Base-by-base conservation (phyloP, 495 filamentous ascomycete genomes). In the Hypoxylon perforatum region DNA sequence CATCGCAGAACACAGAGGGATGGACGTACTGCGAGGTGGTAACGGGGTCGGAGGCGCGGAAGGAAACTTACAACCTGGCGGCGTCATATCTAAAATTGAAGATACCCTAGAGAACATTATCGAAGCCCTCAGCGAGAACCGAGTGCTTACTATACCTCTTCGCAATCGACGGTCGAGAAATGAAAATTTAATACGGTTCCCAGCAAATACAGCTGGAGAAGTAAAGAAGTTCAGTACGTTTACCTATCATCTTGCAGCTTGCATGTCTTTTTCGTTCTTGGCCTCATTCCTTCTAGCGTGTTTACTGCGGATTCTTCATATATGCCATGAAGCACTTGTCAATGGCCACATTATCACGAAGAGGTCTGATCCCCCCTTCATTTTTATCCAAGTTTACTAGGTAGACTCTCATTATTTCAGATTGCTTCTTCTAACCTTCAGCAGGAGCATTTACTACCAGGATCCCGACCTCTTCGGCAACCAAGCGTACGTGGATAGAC, bases 391-490 rank as follows among this genome's bases (percentile, higher is more conserved):
- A 12, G 14, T 17, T 6, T 15, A 6, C 3, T 17, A n/a, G 8
- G 8, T 42, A 42, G n/a, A 17, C 30, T 39, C 15, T 36, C 21
- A n/a, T 18, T 11, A 9, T 2, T 49, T 19, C 25, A 22, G 7
- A 17, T 11, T 22, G 17, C 8, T 33, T 35, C 14, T 58, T 23
- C 55, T 58, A 22, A 67, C 42, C 2, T 11, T 7, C 30, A 5
- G 4, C 56, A 96, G 95, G 69, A 93, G 95, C 61, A 91, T 99
- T 12, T 99, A 92, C 76, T 99, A 99, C 73, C 89, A 90, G 56
- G 86, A 97, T 67, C 88, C 91, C 0, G 84, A 86, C 39, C 84
- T 95, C 0, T 99, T 97, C 75, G 82, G 82, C 38, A 90, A 82
- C 22, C 96, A 98, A 69, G 68, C 69, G 14, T 84, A 88, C 4